Evolutionary conservation across 2,329 filamentous ascomycete genomes (phyloP), one percentile per base, ranked within the genome.

Genomic region (Chaetothyriales sp.): DNA sequence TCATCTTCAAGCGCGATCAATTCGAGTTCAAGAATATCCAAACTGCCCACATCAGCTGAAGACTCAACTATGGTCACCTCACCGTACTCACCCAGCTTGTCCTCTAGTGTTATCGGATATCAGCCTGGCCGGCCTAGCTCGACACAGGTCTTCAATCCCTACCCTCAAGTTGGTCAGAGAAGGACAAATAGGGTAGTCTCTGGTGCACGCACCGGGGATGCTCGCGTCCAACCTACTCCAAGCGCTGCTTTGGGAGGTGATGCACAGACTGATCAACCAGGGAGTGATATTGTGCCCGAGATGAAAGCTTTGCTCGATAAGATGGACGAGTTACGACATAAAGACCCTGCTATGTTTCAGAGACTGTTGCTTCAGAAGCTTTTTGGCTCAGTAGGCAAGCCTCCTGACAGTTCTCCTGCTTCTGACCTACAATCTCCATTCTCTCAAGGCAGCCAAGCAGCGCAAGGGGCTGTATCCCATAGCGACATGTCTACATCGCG

Each of bases 291-390:
- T 47, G 75, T 74, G 53, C 62, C 64, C 1, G 71, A 77, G 57
- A 75, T 78, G 63, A 70, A 72, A 51, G 65, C 66, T 1, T 72
- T 78, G 69, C 74, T 79, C 63, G 70, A 74, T 36, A 77, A 74
- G 57, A 78, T 80, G 74, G 68, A 75, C 42, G 71, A 78, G 53
- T 71, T 77, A 52, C 77, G 78, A 53, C 64, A 64, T 22, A 73
- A 73, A 57, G 74, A 80, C 56, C 77, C 77, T 2, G 63, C 65
- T 9, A 66, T 77, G 51, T 72, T 80, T 48, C 71, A 74, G 20
- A 70, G 68, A 56, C 32, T 39, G 8, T 65, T 77, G 51, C 71
- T 80, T 48, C 71, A 74, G 20, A 70, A 69, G 56, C 69, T 80
- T 7, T 78, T 75, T 75, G 75, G 78, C 50, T 63, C 64, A 54